phyloP scores from a whole-genome alignment of 2,329 filamentous ascomycete genomes.

The Trichoderma cornu-damae region DNA sequence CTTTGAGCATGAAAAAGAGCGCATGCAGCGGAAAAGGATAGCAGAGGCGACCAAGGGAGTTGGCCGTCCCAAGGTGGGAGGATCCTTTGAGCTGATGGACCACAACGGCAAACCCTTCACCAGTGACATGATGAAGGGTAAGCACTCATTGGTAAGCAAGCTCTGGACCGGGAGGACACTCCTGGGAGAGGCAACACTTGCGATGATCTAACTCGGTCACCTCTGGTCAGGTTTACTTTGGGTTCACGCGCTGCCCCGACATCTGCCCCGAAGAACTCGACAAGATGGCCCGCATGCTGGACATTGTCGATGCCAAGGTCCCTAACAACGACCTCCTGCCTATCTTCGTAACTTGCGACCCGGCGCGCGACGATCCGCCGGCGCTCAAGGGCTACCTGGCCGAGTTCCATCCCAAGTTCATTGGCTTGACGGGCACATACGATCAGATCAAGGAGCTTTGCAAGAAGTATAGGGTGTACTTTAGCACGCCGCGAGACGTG shows the following conservation, averaged over 20 bases:
- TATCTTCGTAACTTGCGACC: conserved; percentile 94
- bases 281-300: conserved; percentile 97
- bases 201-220: conserved; percentile 14
- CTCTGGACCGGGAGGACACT: not conserved
- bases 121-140: conserved; percentile 76
- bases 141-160: conserved; percentile 66
- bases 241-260: conserved; percentile 96
- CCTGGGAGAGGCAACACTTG: not conserved
- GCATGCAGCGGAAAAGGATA: conserved; percentile 82
- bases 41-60: conserved; percentile 91
- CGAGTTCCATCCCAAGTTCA: conserved; percentile 83
- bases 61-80: conserved; percentile 88
- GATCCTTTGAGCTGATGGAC: conserved; percentile 75
- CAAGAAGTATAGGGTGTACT: conserved; percentile 96
- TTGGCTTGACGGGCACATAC: conserved; percentile 89
- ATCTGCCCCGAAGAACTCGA: conserved; percentile 99
- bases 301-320: conserved; percentile 55
- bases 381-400: conserved; percentile 79
- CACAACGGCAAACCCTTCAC: conserved; percentile 75
- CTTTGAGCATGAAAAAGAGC: conserved; percentile 87
- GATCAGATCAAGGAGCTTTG: conserved; percentile 91
- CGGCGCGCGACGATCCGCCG: conserved; percentile 78
- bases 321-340: conserved; percentile 57
- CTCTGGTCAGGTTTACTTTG: conserved; percentile 78
- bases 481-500: conserved; percentile 83